phyloP scores from a whole-genome alignment of 192 early-diverging fungal genomes.

The Geosiphon pyriformis region DNA sequence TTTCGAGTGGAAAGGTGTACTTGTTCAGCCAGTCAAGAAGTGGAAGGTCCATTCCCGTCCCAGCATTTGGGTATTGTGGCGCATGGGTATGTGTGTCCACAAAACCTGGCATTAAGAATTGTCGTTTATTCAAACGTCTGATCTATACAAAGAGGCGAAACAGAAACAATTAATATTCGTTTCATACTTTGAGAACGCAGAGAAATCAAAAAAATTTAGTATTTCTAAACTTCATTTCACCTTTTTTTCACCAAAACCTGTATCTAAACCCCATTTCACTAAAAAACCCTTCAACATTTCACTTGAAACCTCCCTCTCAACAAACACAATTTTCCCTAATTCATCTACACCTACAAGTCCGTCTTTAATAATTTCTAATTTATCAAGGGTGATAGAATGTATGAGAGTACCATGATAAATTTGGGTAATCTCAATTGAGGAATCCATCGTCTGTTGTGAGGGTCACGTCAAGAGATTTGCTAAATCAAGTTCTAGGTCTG shows the following conservation, averaged over 20 bases:
- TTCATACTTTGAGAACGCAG: constrained; percentile 4
- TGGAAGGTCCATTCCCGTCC: constrained; percentile 85
- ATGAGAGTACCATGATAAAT: constrained; percentile 61
- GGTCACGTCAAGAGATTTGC: no score
- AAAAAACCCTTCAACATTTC: constrained; percentile 30
- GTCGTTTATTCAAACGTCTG: constrained; percentile 40
- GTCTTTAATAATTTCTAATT: constrained; percentile 62
- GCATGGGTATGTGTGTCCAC: constrained; percentile 93
- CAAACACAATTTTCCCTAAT: constrained; percentile 63
- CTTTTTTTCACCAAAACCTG: neutral
- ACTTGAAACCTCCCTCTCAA: constrained; percentile 42
- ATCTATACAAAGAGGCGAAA: constrained; percentile 26
- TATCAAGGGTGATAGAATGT: constrained; percentile 55
- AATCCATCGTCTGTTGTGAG: no score
- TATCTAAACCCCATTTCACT: constrained; percentile 16
- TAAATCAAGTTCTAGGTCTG: no score
- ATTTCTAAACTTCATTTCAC: constrained; percentile 16
- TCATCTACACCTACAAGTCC: constrained; percentile 63
- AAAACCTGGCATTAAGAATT: constrained; percentile 87
- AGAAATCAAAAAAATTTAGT: constrained; percentile 28
- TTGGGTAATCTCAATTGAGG: constrained; percentile 22
- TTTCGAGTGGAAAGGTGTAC: constrained; percentile 88
- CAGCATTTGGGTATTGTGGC: constrained; percentile 84
- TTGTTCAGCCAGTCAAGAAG: constrained; percentile 85
- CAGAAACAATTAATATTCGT: neutral